Base-by-base conservation (phyloP, 78 protist species). In the Dictyostelium purpureum region DNA sequence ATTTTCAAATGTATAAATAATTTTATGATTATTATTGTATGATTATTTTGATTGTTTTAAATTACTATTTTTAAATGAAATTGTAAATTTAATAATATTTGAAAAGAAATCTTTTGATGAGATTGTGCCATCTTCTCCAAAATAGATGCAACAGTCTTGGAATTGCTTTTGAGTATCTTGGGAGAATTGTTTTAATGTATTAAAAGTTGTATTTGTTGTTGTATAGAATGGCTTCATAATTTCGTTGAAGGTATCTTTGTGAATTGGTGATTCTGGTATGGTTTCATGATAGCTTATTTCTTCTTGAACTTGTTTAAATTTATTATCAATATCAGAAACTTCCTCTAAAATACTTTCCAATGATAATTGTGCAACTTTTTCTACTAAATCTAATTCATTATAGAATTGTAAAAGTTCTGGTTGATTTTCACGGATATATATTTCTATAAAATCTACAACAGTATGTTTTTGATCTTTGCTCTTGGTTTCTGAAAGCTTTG, bases 21-120 rank as follows among this genome's bases (percentile, higher is more conserved):
- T n/a, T n/a, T n/a, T n/a, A n/a, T n/a, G n/a, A n/a, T n/a, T n/a
- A n/a, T n/a, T n/a, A n/a, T n/a, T n/a, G n/a, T n/a, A n/a, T n/a
- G n/a, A n/a, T n/a, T n/a, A n/a, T n/a, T n/a, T n/a, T n/a, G n/a
- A n/a, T 63, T 63, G 38, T 28, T 63, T 63, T 28, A 28, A 28
- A 63, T 37, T 61, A 45, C 79, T 75, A 35, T 51, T 69, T 69
- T 73, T 85, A 51, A 85, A 85, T 10, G 71, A 35, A 42, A 35
- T 49, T 45, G 82, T 26, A 74, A 85, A 85, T 26, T 85, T 70
- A 47, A 19, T 18, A 40, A 85, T 85, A 59, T 85, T 85, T 67
- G 40, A 28, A 73, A 85, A 85, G 92, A 85, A 85, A 28, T 85
- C 92, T 51, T 85, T 85, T 28, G 90, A 52, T 3, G 92, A 38